Base-by-base conservation (phyloP, 108 stramenopile genomes). In the Ochromonas danica region DNA sequence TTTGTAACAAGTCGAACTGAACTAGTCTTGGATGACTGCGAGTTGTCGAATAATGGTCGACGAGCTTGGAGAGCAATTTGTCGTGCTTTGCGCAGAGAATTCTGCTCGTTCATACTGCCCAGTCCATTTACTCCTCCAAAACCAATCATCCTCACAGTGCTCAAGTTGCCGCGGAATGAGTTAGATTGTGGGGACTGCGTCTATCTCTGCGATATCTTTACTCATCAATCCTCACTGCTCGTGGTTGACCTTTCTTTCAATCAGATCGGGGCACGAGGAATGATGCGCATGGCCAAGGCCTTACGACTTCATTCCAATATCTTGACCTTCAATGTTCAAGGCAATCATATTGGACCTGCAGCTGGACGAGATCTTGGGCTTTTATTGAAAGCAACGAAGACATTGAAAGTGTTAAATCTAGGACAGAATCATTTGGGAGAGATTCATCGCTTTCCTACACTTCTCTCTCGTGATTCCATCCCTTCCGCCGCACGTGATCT, bases 101-200 rank as follows among this genome's bases (percentile, higher is more conserved):
- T 14, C 31, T 27, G 31, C 10, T 30, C 40, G 30, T 75, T 75
- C 38, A 36, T 75, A 28, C 14, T 75, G 10, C 72, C 72, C 3
- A 14, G 10, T 27, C 28, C 41, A 33, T 75, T 75, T 41, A 33
- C 72, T 6, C 72, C 72, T 6, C 72, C 72, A 31, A 75, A 42
- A 33, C n/a, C n/a, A 30, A 75, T 75, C 17, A 10, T 60, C 3
- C 25, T 75, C 3, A 6, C 6, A 27, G 38, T 10, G 31, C 31
- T 75, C 10, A 57, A 6, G 10, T 60, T 75, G 31, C 3, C 28
- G 3, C 36, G 40, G 10, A 75, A 75, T 33, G 72, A 75, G 38
- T 36, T 75, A 6, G 72, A 75, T 33, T 75, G 72, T 36, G 72
- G 72, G 27, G 72, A 75, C 31, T 45, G 45, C 22, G 72, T 75